phyloP scores from a whole-genome alignment of 495 filamentous ascomycete genomes.

The Daldinia loculata region DNA sequence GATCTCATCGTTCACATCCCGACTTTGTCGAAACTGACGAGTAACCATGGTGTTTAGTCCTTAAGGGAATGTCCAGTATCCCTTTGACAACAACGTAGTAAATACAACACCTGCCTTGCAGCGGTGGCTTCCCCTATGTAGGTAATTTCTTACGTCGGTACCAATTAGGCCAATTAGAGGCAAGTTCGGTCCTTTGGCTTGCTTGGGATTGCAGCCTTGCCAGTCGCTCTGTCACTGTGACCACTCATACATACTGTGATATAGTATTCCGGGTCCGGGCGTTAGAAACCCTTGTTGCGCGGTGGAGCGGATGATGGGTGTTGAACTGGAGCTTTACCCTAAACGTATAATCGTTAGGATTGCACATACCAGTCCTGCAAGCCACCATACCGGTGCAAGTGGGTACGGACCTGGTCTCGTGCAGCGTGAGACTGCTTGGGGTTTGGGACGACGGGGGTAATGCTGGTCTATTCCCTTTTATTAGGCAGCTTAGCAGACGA shows the following conservation, averaged over 20 bases:
- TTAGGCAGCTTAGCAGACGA: constrained; percentile 43
- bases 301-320: constrained; percentile 30
- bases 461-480: constrained; percentile 32
- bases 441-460: constrained; percentile 36
- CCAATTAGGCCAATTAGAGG: constrained; percentile 23
- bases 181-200: constrained; percentile 34
- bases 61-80: background rate
- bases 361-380: constrained; percentile 42
- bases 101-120: constrained; percentile 19
- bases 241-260: constrained; percentile 37
- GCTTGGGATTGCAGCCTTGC: constrained; percentile 34
- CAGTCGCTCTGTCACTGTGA: constrained; percentile 33
- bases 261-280: constrained; percentile 32
- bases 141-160: constrained; percentile 19
- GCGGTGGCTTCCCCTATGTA: constrained; percentile 22
- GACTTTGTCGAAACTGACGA: constrained; percentile 5
- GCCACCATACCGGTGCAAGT: constrained; percentile 41
- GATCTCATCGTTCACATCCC: constrained; percentile 6
- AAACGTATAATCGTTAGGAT: constrained; percentile 34
- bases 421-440: constrained; percentile 42
- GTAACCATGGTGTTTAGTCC: background rate
- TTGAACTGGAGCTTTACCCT: constrained; percentile 35
- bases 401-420: constrained; percentile 37
- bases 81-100: constrained; percentile 37
- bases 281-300: constrained; percentile 25